phyloP scores from a whole-genome alignment of 1,284 basidiomycete genomes.

The Rhodotorula sp. region DNA sequence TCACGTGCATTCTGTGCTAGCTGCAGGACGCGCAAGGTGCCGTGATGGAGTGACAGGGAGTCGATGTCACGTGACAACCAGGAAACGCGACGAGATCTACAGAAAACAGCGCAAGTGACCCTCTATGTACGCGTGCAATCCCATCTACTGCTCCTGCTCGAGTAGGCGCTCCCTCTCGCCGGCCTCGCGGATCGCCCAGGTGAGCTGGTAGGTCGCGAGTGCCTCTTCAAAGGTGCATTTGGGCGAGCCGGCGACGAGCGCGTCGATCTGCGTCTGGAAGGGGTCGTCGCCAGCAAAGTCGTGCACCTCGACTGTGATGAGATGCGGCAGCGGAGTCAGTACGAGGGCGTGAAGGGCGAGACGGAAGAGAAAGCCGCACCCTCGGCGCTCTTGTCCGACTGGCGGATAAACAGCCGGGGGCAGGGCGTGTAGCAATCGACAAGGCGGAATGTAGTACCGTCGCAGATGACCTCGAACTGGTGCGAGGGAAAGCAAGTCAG shows the following conservation, averaged over 20 bases:
- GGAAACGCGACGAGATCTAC: too few relatives aligned
- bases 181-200: constrained; percentile 60
- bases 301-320: constrained; percentile 13
- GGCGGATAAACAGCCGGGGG: constrained; percentile 23
- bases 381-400: constrained; percentile 9
- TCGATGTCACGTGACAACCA: too few relatives aligned
- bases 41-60: too few relatives aligned
- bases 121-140: neutral
- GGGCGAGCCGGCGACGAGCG: constrained; percentile 23
- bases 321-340: neutral
- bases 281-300: constrained; percentile 35
- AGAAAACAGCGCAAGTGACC: too few relatives aligned
- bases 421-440: constrained; percentile 24
- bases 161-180: constrained; percentile 28
- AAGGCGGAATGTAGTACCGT: constrained; percentile 29
- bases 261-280: constrained; percentile 38
- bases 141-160: neutral
- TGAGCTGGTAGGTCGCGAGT: constrained; percentile 79
- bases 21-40: too few relatives aligned
- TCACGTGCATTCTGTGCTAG: too few relatives aligned
- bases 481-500: too few relatives aligned
- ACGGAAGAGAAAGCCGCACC: neutral
- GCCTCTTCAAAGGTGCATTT: constrained; percentile 63
- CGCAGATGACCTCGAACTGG: constrained; percentile 66
- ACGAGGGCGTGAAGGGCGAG: neutral